A percentile compares a stretch with the other conserved stretches of the same genome.
Conservation (phyloP, 768 basidiomycete species). For the Saitozyma podzolica region DNA sequence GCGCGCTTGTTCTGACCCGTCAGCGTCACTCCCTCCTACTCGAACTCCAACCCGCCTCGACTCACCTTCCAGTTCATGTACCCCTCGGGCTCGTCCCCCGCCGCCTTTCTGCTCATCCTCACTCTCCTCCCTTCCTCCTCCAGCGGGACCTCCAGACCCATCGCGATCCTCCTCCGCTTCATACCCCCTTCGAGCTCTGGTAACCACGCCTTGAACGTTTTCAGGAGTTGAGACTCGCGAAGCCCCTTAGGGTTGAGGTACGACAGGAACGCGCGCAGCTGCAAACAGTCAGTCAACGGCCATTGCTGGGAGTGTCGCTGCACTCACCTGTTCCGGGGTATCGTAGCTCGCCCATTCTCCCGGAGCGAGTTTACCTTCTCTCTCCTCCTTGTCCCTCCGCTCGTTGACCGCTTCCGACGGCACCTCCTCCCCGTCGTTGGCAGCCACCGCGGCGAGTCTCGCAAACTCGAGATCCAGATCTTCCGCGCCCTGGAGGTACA, state of each 20-base stretch:
- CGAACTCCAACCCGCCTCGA: background rate
- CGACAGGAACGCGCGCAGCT: conserved; percentile 78
- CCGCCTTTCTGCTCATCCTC: conserved; percentile 26
- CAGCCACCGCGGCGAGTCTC: conserved; percentile 16
- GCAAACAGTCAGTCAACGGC: conserved; percentile 1
- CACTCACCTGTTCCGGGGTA: conserved; percentile 77
- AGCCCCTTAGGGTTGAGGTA: conserved; percentile 94
- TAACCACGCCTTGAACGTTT: conserved; percentile 61
- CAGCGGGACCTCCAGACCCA: conserved; percentile 24
- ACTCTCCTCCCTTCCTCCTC: conserved; percentile 17
- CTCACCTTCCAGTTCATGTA: conserved; percentile 42
- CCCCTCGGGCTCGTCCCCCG: conserved; percentile 33
- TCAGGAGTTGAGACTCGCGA: conserved; percentile 75
- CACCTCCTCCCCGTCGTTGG: conserved; percentile 53
- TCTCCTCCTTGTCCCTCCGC: conserved; percentile 75
- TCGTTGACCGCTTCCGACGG: conserved; percentile 57
- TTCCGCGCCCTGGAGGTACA: conserved; percentile 91
- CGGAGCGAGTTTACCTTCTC: conserved; percentile 67
- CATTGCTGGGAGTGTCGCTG: too few species aligned
- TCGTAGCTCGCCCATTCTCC: conserved; percentile 92
- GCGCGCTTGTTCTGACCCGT: conserved; percentile 13
- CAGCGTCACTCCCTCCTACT: background rate
- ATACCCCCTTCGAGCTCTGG: conserved; percentile 45
- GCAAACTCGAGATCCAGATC: conserved; percentile 75
- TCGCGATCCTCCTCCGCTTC: conserved; percentile 25